phyloP scores from a whole-genome alignment of 148 eudicot species.

The Chenopodium quinoa region DNA sequence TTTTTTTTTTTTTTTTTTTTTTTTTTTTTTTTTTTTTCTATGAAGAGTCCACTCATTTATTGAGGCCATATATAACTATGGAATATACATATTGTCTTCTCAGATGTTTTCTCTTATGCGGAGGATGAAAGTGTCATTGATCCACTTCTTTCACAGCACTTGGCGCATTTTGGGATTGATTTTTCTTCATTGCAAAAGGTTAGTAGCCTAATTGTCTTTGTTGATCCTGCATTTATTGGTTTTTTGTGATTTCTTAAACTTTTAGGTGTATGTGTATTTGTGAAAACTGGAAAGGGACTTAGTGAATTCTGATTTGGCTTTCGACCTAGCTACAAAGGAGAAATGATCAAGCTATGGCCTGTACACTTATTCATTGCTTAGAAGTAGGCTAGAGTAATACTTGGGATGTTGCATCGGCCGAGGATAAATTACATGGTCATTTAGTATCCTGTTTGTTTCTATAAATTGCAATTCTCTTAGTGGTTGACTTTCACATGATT shows the following conservation, averaged over 20 bases:
- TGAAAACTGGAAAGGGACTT: background rate
- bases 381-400: background rate
- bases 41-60: background rate
- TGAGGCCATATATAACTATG: conserved; percentile 34
- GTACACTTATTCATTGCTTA: background rate
- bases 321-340: background rate
- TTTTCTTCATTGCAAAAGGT: conserved; percentile 96
- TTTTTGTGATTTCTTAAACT: background rate
- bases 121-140: conserved; percentile 95
- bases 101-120: conserved; percentile 95
- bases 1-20: too few relatives aligned
- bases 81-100: conserved; percentile 48
- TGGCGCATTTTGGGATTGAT: conserved; percentile 94
- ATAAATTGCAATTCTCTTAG: background rate
- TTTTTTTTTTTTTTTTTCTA: too few relatives aligned
- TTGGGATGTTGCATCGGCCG: background rate
- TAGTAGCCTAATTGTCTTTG: conserved; percentile 15
- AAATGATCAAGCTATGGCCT: background rate
- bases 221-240: background rate
- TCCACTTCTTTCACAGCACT: conserved; percentile 81
- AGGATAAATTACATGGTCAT: background rate
- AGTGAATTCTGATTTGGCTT: too few relatives aligned
- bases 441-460: too few relatives aligned
- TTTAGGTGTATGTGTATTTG: background rate
- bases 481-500: background rate